Evolutionary conservation across 164 flowering plant genomes (phyloP), one percentile per base, ranked within the genome.

Genomic region (Stephania yunnanensis): DNA sequence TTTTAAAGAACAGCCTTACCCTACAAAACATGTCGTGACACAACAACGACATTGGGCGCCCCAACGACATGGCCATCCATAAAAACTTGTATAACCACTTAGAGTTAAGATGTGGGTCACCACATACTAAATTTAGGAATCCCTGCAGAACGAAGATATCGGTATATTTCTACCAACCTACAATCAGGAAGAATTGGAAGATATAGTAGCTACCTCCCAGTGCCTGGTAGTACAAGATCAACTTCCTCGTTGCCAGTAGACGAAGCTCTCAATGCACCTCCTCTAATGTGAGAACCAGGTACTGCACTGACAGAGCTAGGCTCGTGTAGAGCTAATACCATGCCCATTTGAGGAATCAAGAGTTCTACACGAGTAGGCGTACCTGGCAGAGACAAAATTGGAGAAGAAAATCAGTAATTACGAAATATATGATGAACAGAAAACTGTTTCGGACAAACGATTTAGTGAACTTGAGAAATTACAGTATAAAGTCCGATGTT

Each of bases 281-380:
- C 99, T 83, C 99, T 82, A 73, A 89, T 87, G 80, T 95, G 99
- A 73, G 98, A 85, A 74, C 98, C 97, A 9, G 91, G 91, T n/a
- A 78, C 73, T 22, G 87, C 79, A 77, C 80, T 87, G 67, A 81
- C 91, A 50, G 75, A 82, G 75, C 80, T 77, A n/a, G 99, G 98
- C 78, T 92, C 96, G 78, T 91, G 98, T n/a, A 93, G 83, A 13
- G 90, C 98, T 68, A 93, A 84, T n/a, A 85, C 78, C 72, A 95
- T 80, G 64, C 95, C 90, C 70, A 79, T 88, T 13, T 95, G 89
- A 80, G 87, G 90, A 77, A 87, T 74, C 69, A 73, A 42, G 46
- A 76, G 75, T 76, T 86, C 89, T 8, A 83, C 85, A 73, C 78
- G 76, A 22, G 87, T 73, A 9, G 70, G 71, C 68, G 64, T 77